Conservation (phyloP, 2,329 filamentous ascomycete species). For the Hypoxylon sp. region DNA sequence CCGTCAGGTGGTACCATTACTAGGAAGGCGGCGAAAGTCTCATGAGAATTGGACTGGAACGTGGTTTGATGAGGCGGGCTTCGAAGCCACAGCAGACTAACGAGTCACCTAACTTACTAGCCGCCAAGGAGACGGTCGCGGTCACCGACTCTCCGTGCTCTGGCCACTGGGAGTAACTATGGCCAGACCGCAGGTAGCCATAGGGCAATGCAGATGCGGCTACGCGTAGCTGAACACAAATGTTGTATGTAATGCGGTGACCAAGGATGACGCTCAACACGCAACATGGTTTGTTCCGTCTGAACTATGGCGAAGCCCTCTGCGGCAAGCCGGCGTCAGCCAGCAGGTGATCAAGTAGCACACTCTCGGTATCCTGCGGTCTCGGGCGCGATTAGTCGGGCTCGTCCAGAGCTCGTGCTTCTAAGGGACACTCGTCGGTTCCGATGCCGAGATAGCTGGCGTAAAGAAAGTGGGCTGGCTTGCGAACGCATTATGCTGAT, state of each 20-base stretch:
- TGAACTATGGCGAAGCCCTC: conserved; percentile 24
- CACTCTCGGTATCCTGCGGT: conserved; percentile 33
- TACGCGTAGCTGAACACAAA: conserved; percentile 37
- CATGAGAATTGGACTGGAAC: conserved; percentile 46
- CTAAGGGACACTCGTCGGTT: conserved; percentile 29
- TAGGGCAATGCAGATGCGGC: conserved; percentile 34
- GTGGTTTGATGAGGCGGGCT: conserved; percentile 48
- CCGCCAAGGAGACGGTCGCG: conserved; percentile 33
- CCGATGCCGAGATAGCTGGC: conserved; percentile 36
- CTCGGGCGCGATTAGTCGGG: conserved; percentile 25
- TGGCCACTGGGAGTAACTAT: conserved; percentile 4
- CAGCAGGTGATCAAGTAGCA: conserved; percentile 25
- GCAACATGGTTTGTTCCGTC: conserved; percentile 37
- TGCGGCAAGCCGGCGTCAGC: conserved; percentile 28
- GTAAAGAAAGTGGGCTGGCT: conserved; percentile 32
- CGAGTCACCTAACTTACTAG: conserved; percentile 19
- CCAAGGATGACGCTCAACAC: conserved; percentile 40
- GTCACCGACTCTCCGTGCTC: conserved; percentile 42
- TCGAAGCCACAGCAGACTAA: conserved; percentile 45
- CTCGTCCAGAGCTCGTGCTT: conserved; percentile 16
- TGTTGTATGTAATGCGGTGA: conserved; percentile 28
- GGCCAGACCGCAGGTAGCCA: conserved; percentile 12
- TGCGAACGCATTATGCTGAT: conserved; percentile 30
- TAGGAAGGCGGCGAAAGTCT: conserved; percentile 25
- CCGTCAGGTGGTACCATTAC: conserved; percentile 26